Evolutionary conservation across 1,139 yeast species (phyloP).

Genomic region (Lipomyces yarrowii): DNA sequence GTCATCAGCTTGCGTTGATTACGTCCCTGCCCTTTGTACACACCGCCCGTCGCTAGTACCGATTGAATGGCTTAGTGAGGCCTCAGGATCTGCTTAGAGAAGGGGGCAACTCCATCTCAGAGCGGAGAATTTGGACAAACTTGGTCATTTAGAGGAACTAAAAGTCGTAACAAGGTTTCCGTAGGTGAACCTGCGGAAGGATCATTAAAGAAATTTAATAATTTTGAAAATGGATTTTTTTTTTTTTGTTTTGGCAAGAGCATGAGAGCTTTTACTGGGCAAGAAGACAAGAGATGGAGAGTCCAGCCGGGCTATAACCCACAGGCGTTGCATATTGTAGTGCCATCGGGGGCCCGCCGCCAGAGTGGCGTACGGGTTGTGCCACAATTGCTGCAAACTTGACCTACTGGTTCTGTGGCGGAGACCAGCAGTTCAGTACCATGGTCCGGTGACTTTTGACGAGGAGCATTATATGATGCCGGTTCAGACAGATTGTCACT

Average conservation of each 20-base stretch:
- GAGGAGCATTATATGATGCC: neutral
- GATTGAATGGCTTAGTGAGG: conserved; percentile 50
- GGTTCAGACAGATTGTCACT: neutral
- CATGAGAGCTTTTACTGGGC: no score
- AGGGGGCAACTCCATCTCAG: conserved; percentile 42
- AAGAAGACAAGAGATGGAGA: no score
- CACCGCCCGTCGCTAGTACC: conserved; percentile 52
- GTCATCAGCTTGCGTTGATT: no score
- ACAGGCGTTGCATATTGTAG: conserved; percentile 71
- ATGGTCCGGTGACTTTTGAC: neutral
- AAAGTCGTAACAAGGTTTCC: conserved; percentile 49
- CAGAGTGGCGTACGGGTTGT: conserved; percentile 71
- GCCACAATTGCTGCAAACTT: conserved; percentile 65
- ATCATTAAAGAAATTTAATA: no score
- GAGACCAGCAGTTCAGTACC: neutral
- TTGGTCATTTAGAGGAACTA: conserved; percentile 50
- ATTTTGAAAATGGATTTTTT: no score
- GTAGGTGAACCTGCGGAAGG: conserved; percentile 42
- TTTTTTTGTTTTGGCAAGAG: no score
- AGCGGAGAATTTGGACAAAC: conserved; percentile 34
- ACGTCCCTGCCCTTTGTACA: no score
- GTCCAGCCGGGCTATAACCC: conserved; percentile 56
- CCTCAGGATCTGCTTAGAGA: conserved; percentile 40
- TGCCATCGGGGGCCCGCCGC: conserved; percentile 69
- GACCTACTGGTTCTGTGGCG: conserved; percentile 36